These are phyloP conservation scores for Annulohypoxylon bovei DNA, from an alignment of 495 filamentous ascomycete genomes.

Conservation along the genomic window DNA sequence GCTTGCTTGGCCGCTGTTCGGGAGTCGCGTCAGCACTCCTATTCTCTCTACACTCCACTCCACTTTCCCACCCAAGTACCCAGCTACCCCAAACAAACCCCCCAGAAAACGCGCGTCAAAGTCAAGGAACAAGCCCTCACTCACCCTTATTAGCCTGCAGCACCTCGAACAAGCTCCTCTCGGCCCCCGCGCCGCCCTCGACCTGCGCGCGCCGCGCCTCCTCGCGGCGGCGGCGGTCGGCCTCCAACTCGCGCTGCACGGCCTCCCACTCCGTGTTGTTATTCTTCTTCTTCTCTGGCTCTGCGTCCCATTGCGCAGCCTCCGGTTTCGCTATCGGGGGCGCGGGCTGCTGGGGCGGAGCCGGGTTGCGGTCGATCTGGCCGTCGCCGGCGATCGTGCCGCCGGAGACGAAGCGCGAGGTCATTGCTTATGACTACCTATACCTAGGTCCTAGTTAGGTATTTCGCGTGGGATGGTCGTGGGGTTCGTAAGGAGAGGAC, in stretches of 20 bases:
- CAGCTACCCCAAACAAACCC: background rate
- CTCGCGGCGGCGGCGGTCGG: conserved; percentile 63
- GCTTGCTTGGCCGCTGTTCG: conserved; percentile 88
- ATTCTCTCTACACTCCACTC: background rate
- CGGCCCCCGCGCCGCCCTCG: conserved; percentile 59
- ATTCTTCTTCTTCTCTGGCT: conserved; percentile 60
- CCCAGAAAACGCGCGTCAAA: background rate
- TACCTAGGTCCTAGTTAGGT: too few species aligned
- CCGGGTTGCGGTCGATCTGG: background rate
- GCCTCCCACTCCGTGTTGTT: conserved; percentile 71
- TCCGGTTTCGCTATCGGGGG: background rate
- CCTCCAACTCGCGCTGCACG: conserved; percentile 80
- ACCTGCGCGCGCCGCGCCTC: conserved; percentile 57
- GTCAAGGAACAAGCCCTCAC: conserved; percentile 20
- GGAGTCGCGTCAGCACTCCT: background rate
- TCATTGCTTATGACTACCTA: too few species aligned
- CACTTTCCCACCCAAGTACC: background rate
- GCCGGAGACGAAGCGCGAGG: conserved; percentile 89
- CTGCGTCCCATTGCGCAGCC: conserved; percentile 28
- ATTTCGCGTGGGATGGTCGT: background rate
- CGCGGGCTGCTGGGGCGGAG: background rate
- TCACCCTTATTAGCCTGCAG: conserved; percentile 95
- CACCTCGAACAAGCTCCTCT: conserved; percentile 84
- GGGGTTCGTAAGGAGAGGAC: too few species aligned
- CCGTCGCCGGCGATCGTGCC: conserved; percentile 72